Base-by-base conservation (phyloP, 2,329 filamentous ascomycete species). In the Monascus ruber region DNA sequence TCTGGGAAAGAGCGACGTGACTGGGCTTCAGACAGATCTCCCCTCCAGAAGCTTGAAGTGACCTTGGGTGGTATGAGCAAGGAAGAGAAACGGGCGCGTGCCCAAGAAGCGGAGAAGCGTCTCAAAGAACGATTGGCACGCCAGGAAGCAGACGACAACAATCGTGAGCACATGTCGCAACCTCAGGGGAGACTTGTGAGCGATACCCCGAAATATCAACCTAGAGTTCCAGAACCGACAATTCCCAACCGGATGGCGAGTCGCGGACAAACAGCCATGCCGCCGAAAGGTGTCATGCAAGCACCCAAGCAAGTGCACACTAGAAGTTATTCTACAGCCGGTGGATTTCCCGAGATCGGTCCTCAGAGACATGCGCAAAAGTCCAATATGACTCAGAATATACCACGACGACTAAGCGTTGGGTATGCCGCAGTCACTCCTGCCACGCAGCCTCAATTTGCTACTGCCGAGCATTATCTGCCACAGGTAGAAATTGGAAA, bases 51-150 rank as follows among this genome's bases (percentile, higher is more conserved):
- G 68, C 76, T 98, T 49, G 89, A 98, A 68, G 77, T 85, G 55
- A 91, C 85, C 53, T 74, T 96, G 54, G 83, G 83, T 61, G 87
- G 84, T 64, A 89, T 95, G 62, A 94, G 84, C 60, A 96, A 95
- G 61, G 88, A 95, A 64, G 88, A 95, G 63, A 93, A 94, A 62
- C 76, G 89, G 47, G 86, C 87, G 6, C 76, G 85, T 35, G 78
- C 89, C 4, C 76, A 87, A 56, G 83, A 89, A 52, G 86, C 86
- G 5, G 89, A 95, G 59, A 72, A 79, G 49, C 74, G 76, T 33
- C 75, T 81, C 11, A 76, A 79, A 49, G 80, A 89, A 53, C 55
- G 58, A 4, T 54, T 64, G 40, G 57, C 58, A 26, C 54, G 51
- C 25, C 51, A 54, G 29, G 53, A 58, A 24, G 47, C 47, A 6